Evolutionary conservation across 805 yeast species (phyloP), one percentile per base, ranked within the genome.

Genomic region (Hanseniaspora taiwanica): DNA sequence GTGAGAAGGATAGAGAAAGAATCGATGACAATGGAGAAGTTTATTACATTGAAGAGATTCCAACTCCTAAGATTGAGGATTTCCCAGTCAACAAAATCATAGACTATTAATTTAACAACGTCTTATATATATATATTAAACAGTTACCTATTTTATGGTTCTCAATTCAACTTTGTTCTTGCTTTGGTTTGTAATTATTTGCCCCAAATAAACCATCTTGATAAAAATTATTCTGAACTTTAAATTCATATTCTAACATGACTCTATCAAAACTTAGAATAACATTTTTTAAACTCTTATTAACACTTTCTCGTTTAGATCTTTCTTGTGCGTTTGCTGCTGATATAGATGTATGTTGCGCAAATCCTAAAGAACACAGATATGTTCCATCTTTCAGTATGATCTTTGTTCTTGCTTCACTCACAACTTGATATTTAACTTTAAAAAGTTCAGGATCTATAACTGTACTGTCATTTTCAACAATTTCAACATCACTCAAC

Each of bases 1-100:
- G 82, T 47, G 95, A 85, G 50, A 74, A 74, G 48, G 96, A 87
- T 51, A 71, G 96, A 49, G 93, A 85, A 60, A 74, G 97, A 59
- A 62, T 81, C 42, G 89, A 87, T 56, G 96, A 87, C 31, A 74
- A 83, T 45, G 97, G 97, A 1, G 78, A 81, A 46, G 72, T 83
- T 9, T 89, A 84, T 51, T 67, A 74, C 45, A 69, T 83, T 25
- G 83, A 82, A 8, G 89, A 77, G 55, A 79, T 80, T 31, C 85
- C 89, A 1, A 66, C 68, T 19, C 95, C 95, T 1, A 59, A 50
- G 10, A 71, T 84, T 44, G 65, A 65, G 34, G 79, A 71, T 7
- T 82, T 83, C 61, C 77, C 83, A 10, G 41, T 34, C 13, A 27
- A 24, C 31, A 44, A 39, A 35, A 13, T 44, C 12, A 31, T 44